phyloP scores from a whole-genome alignment of 140 eudicot species.

The Anethum foeniculum region DNA sequence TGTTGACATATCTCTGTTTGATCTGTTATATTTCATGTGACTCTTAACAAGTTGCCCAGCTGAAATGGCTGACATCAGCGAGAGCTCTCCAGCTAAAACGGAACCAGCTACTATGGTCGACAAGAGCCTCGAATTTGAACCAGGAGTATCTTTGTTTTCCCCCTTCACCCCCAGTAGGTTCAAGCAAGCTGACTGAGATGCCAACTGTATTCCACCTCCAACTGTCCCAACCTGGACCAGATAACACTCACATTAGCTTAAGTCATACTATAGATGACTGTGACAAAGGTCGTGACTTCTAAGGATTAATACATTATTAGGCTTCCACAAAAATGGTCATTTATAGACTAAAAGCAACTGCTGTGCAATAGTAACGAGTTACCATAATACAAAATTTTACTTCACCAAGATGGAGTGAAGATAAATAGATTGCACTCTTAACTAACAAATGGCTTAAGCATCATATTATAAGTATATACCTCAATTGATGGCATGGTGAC shows the following conservation, averaged over 20 bases:
- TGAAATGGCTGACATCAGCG: neutral
- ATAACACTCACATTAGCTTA: neutral
- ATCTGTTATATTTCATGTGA: constrained; percentile 1
- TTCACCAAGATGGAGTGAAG: neutral
- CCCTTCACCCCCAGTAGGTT: neutral
- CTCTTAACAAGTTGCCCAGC: constrained; percentile 6
- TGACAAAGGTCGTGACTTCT: neutral
- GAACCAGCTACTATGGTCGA: neutral
- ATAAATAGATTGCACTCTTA: neutral
- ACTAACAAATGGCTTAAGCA: neutral
- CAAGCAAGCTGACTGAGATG: constrained; percentile 4
- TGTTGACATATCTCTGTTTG: neutral
- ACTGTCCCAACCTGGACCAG: neutral
- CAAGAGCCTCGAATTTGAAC: constrained; percentile 4
- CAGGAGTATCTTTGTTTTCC: neutral
- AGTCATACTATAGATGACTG: neutral
- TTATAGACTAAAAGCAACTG: neutral
- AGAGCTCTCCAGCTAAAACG: neutral
- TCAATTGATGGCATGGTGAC: constrained; percentile 8
- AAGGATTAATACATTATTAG: neutral
- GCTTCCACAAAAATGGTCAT: neutral
- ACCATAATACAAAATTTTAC: neutral
- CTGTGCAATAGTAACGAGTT: neutral
- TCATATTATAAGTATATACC: neutral
- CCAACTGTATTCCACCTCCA: constrained; percentile 2